phyloP scores from a whole-genome alignment of 2,329 filamentous ascomycete genomes.

The Nigrospora sphaerica region DNA sequence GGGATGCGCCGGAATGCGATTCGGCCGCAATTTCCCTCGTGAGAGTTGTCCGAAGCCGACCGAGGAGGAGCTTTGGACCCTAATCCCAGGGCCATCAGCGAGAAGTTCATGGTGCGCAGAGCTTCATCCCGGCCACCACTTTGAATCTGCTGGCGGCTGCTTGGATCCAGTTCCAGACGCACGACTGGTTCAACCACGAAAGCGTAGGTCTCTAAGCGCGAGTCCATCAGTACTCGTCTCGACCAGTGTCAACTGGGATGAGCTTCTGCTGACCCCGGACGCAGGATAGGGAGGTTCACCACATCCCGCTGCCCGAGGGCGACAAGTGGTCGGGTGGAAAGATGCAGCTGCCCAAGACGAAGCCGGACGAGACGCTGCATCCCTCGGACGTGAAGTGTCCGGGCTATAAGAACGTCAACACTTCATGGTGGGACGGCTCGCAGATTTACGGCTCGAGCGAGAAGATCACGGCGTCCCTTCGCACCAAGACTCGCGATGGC shows the following conservation, averaged over 20 bases:
- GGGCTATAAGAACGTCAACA: conserved; percentile 33
- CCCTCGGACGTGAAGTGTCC: conserved; percentile 27
- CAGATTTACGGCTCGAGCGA: conserved; percentile 38
- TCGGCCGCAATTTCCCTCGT: conserved; percentile 35
- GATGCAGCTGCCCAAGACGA: conserved; percentile 29
- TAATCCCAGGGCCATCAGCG: conserved; percentile 34
- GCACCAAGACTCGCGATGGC: conserved; percentile 25
- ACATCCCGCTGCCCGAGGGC: conserved; percentile 24
- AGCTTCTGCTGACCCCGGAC: background rate
- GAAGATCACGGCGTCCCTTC: conserved; percentile 24
- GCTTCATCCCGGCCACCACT: conserved; percentile 35
- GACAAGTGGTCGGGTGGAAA: conserved; percentile 24
- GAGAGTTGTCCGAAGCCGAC: conserved; percentile 27
- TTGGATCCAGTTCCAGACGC: conserved; percentile 42
- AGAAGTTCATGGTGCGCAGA: conserved; percentile 30
- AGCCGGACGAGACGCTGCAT: conserved; percentile 25
- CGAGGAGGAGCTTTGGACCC: conserved; percentile 31
- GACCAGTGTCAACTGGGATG: background rate
- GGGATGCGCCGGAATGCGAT: conserved; percentile 36
- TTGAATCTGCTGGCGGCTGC: conserved; percentile 38
- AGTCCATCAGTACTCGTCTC: background rate
- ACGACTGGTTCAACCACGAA: conserved; percentile 32
- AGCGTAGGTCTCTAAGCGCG: conserved; percentile 5
- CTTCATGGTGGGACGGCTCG: conserved; percentile 38
- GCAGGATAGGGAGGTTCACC: conserved; percentile 19